Evolutionary conservation across 306 rosid genomes (phyloP), one percentile per base, ranked within the genome.

Genomic region (Trifolium dubium): DNA sequence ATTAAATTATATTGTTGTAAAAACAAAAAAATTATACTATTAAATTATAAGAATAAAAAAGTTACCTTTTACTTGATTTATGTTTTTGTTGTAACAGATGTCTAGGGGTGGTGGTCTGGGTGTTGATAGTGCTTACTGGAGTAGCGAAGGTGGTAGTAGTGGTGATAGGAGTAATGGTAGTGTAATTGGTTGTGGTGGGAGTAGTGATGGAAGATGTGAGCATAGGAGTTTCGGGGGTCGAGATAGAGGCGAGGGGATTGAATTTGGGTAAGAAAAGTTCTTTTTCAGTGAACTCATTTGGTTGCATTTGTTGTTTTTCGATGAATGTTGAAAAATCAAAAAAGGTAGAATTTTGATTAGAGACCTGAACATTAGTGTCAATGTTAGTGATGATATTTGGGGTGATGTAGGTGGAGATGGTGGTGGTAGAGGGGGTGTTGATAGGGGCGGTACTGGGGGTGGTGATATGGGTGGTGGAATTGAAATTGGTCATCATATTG

Each of bases 51-150:
- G 23, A 50, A n/a, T 5, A 50, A 15, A 73, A 28, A 23, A 1
- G 30, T 31, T 58, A 83, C 93, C 93, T 90, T 79, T 79, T 90
- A 72, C 90, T 85, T 34, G 88, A 55, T 69, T 78, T 76, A 49
- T 80, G 72, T 73, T 78, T 12, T 12, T 56, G 80, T 46, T 76
- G n/a, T 18, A 51, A 80, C 34, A 75, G 13, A 18, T 69, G 82
- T 28, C 54, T 67, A 58, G 73, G 5, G 88, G 69, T 58, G 12
- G 47, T 66, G 18, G 77, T 23, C 67, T 35, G 40, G 9, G 40
- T 6, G 10, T 2, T 6, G 40, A 37, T 10, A 56, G 79, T 28
- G 50, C 75, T 64, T 47, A 79, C 17, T 63, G 39, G 8, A 18
- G 1, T 29, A 17, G 32, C 67, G 35, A 71, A 7, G 6, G 14